A percentile compares a stretch with the other conserved stretches of the same genome.
Conservation (phyloP, 2,329 filamentous ascomycete species). For the Orbilia brochopaga region DNA sequence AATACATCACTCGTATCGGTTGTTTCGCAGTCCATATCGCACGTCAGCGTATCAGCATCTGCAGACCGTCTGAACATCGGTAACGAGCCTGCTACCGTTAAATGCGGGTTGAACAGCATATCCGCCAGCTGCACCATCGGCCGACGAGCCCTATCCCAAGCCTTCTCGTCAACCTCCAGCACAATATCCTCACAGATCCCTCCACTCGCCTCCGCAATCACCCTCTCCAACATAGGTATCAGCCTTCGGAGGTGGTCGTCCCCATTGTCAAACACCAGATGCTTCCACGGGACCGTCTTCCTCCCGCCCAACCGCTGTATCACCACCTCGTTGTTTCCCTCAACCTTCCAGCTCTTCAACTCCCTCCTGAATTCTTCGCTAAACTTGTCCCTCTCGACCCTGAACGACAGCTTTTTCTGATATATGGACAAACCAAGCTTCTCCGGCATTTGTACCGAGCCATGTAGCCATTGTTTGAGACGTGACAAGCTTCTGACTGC, state of each 20-base stretch:
- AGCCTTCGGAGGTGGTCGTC: no score
- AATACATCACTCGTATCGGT: no score
- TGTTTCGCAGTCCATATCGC: conserved; percentile 50
- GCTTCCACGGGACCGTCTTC: conserved; percentile 23
- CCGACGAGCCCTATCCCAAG: conserved; percentile 7
- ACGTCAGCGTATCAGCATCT: background rate
- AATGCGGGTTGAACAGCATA: conserved; percentile 10
- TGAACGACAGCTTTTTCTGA: conserved; percentile 21
- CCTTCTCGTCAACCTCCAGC: conserved; percentile 16
- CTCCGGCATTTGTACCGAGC: conserved; percentile 6
- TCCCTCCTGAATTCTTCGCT: conserved; percentile 20
- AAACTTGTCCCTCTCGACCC: conserved; percentile 19
- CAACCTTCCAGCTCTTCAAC: conserved; percentile 30
- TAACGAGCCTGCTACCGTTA: background rate
- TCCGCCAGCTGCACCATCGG: conserved; percentile 24
- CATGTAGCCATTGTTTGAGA: conserved; percentile 18
- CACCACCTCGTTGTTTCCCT: conserved; percentile 7
- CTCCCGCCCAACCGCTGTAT: conserved; percentile 15
- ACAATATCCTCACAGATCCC: conserved; percentile 34
- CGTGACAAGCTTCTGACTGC: conserved; percentile 21
- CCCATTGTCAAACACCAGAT: conserved; percentile 20
- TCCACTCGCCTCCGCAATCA: conserved; percentile 9
- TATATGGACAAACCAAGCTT: conserved; percentile 35
- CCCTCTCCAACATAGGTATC: conserved; percentile 5
- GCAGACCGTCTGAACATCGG: no score